Percentiles rank a stretch among this genome's conserved stretches.
phyloP scores from a whole-genome alignment of 441 rosid species.

The Daphne laureola region DNA sequence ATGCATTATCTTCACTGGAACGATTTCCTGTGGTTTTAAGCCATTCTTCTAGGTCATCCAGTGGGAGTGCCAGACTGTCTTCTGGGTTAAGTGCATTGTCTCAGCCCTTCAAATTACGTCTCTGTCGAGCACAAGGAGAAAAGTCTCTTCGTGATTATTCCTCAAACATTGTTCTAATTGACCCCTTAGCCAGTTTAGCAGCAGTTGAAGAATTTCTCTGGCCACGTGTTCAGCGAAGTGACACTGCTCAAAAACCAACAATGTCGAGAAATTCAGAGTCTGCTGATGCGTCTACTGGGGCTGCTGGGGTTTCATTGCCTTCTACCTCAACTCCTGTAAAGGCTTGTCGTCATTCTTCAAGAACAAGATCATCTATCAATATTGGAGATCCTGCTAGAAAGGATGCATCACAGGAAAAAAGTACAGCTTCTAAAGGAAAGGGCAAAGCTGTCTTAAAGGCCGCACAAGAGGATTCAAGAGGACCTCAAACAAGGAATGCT shows the following conservation, averaged over 20 bases:
- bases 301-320: conserved; percentile 81
- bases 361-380: conserved; percentile 79
- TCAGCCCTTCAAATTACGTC: conserved; percentile 94
- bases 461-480: conserved; percentile 65
- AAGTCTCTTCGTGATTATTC: conserved; percentile 96
- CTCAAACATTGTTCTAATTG: conserved; percentile 88
- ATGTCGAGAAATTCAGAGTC: conserved; percentile 70
- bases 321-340: conserved; percentile 63
- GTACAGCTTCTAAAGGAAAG: conserved; percentile 81
- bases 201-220: conserved; percentile 98
- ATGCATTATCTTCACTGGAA: conserved; percentile 89
- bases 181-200: conserved; percentile 96
- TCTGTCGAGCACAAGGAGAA: conserved; percentile 95
- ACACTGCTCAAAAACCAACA: conserved; percentile 69
- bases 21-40: conserved; percentile 97
- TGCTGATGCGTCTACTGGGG: conserved; percentile 51
- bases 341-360: conserved; percentile 69
- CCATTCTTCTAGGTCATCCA: conserved; percentile 82
- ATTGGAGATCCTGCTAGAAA: conserved; percentile 68
- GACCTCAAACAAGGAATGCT: conserved; percentile 96
- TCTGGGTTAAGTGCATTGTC: conserved; percentile 95
- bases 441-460: conserved; percentile 96
- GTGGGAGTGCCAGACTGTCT: conserved; percentile 93
- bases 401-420: conserved; percentile 63
- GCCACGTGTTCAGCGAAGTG: conserved; percentile 94